Evolutionary conservation across 192 early-diverging fungal genomes (phyloP), one percentile per base, ranked within the genome.

Genomic region (Rhizophlyctis rosea): DNA sequence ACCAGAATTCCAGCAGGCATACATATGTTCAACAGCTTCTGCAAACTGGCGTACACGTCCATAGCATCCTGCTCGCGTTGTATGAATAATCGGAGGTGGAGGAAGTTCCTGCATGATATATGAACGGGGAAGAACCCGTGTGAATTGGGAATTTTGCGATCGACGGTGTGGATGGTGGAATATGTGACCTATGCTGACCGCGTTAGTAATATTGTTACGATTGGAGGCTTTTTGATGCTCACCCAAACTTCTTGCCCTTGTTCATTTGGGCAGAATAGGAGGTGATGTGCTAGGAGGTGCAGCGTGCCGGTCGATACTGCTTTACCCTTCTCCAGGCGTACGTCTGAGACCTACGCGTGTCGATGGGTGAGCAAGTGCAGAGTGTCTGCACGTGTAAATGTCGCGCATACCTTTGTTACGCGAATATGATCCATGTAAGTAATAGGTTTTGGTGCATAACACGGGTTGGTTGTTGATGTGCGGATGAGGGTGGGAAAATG

Each of bases 21-120:
- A 71, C 73, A 60, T 25, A 93, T 83, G 68, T 90, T 93, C 1
- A 92, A 87, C 63, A 91, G 72, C 27, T 83, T 86, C 62, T 93
- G 89, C 53, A 98, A 80, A 33, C 82, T 85, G 16, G 81, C 82
- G 70, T 86, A 95, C 3, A 91, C 86, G 36, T 91, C 89, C 29
- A 79, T 76, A 0, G 88, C 83, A 50, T 90, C 83, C 1, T 76
- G 70, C 55, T 93, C 91, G 14, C 76, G 67, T 35, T 75, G 71
- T 68, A 92, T 81, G 30, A 76, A 77, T 47, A 98, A 66, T 4
- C 80, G 85, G 44, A 95, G 57, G 73, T 83, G 84, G 64, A 86
- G 44, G 75, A 98, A 98, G 67, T 95, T 83, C 47, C 91, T 87
- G 72, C 92, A 90, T 27, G 81, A 77, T 33, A 98, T 85, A 47